These are phyloP conservation scores for Eucalyptus curtisii DNA, from an alignment of 345 rosid genomes.

Conservation along the genomic window DNA sequence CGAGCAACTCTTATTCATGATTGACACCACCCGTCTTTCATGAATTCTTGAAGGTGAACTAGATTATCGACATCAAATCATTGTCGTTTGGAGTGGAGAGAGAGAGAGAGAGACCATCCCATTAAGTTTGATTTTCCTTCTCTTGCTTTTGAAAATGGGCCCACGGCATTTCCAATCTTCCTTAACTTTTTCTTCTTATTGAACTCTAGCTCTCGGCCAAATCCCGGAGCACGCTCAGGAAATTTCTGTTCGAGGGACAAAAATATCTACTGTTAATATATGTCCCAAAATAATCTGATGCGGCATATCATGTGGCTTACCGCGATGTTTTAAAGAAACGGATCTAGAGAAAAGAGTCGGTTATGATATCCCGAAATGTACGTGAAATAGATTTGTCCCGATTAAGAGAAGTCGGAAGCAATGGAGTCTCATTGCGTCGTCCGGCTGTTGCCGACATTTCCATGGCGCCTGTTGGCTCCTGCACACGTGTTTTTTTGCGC, in stretches of 20 bases:
- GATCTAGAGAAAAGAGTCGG: not conserved
- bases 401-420: not conserved
- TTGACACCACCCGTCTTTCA: not conserved
- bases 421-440: too few relatives aligned
- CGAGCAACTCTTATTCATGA: not conserved
- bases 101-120: not conserved
- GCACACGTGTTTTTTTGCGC: not conserved
- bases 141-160: not conserved
- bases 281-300: not conserved
- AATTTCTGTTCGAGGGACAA: not conserved
- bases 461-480: not conserved
- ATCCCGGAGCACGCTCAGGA: not conserved
- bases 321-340: not conserved
- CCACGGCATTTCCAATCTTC: not conserved
- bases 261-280: not conserved
- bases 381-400: not conserved
- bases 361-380: not conserved
- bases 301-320: not conserved
- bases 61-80: not conserved
- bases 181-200: not conserved
- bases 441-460: not conserved
- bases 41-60: not conserved
- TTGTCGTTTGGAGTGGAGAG: not conserved
- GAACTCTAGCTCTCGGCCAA: not conserved
- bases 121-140: not conserved